Percentiles rank a stretch among this genome's conserved stretches.
These are phyloP conservation scores for Fusarium sp. DNA, from an alignment of 2,329 filamentous ascomycete genomes.

Conservation along the genomic window DNA sequence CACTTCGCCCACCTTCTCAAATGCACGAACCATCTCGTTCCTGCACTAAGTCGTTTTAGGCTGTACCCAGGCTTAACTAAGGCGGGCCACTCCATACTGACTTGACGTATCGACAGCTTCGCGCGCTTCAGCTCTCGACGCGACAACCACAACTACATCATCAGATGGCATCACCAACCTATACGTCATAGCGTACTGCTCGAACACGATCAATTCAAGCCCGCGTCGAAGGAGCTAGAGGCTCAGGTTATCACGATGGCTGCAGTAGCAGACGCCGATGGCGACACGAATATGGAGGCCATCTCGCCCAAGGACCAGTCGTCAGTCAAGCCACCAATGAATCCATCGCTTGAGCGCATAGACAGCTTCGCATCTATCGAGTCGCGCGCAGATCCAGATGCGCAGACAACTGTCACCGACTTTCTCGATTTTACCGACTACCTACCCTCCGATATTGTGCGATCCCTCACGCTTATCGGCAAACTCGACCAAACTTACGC, in stretches of 20 bases:
- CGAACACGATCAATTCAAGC: background rate
- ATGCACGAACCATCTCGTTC: conserved; percentile 40
- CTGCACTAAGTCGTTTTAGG: conserved; percentile 18
- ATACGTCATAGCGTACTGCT: conserved; percentile 8
- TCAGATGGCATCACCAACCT: conserved; percentile 41
- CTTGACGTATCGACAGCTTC: conserved; percentile 35
- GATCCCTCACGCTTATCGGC: conserved; percentile 76
- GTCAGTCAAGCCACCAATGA: conserved; percentile 48
- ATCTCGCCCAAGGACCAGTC: conserved; percentile 50
- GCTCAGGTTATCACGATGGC: conserved; percentile 45
- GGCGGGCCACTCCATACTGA: background rate
- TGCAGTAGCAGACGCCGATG: conserved; percentile 44
- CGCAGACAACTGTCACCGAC: conserved; percentile 78
- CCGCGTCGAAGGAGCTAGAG: background rate
- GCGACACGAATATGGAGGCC: conserved; percentile 46
- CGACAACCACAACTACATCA: conserved; percentile 22
- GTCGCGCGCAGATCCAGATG: conserved; percentile 74
- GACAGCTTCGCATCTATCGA: conserved; percentile 59
- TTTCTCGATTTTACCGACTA: conserved; percentile 81
- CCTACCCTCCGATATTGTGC: conserved; percentile 76
- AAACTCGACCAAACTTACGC: conserved; percentile 73
- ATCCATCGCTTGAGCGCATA: conserved; percentile 51
- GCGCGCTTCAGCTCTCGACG: conserved; percentile 30
- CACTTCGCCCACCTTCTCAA: background rate
- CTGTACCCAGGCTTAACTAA: conserved; percentile 16